Percentiles rank a stretch among this genome's conserved stretches.
phyloP scores from a whole-genome alignment of 2,329 filamentous ascomycete species.

The Claviceps pusilla region DNA sequence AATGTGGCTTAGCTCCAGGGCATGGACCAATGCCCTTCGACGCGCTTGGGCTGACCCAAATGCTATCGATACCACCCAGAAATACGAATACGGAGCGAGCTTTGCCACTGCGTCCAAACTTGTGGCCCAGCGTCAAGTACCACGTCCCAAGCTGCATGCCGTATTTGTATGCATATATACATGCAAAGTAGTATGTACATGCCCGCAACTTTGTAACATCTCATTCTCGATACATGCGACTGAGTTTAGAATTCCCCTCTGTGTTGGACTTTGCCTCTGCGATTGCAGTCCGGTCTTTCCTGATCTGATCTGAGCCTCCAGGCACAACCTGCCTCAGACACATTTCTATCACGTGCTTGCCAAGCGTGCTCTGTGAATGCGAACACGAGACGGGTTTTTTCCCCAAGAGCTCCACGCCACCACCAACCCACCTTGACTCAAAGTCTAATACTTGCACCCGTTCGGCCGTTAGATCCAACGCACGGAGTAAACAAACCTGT shows the following conservation, averaged over 20 bases:
- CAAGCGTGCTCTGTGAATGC: conserved; percentile 1
- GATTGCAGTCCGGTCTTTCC: background rate
- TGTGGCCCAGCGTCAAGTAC: background rate
- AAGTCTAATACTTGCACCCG: background rate
- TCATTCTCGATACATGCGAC: background rate
- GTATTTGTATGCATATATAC: background rate
- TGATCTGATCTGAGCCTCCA: background rate
- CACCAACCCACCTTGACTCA: background rate
- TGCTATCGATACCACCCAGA: conserved; percentile 1
- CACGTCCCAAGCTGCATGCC: background rate
- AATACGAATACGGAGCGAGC: conserved; percentile 4
- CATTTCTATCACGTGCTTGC: background rate
- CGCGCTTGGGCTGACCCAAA: background rate
- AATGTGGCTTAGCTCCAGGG: background rate
- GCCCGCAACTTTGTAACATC: background rate
- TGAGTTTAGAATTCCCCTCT: background rate
- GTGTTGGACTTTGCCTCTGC: background rate
- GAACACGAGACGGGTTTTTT: conserved; percentile 6
- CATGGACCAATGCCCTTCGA: background rate
- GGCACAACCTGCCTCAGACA: background rate
- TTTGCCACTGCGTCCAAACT: background rate
- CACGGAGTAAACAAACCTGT: background rate
- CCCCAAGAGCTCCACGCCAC: background rate
- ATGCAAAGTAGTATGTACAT: background rate
- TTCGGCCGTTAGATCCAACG: background rate